Evolutionary conservation across 2,329 filamentous ascomycete species (phyloP).

Genomic region (Ceratocystis destructans): DNA sequence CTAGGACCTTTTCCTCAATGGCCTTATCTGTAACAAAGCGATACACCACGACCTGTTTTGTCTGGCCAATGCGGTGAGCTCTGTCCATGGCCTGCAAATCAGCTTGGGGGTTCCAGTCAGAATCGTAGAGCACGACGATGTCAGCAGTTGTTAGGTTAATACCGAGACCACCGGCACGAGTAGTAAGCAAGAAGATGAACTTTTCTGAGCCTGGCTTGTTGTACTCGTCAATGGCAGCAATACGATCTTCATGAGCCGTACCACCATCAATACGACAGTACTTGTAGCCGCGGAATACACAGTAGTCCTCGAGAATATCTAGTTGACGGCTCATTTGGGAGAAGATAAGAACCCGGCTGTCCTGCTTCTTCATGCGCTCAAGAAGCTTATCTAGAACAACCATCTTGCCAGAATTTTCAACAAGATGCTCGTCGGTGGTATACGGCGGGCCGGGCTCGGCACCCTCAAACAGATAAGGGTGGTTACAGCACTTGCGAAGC

Average conservation of each 20-base stretch:
- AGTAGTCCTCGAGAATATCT: conserved; percentile 96
- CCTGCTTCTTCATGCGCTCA: conserved; percentile 66
- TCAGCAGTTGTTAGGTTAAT: conserved; percentile 95
- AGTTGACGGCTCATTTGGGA: conserved; percentile 97
- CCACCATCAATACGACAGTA: conserved; percentile 97
- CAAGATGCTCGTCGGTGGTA: conserved; percentile 90
- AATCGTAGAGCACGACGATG: conserved; percentile 92
- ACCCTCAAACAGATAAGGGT: conserved; percentile 94
- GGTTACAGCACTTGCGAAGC: conserved; percentile 95
- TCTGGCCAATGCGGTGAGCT: conserved; percentile 95
- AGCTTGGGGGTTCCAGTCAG: conserved; percentile 97
- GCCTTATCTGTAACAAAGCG: conserved; percentile 95
- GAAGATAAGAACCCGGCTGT: conserved; percentile 94
- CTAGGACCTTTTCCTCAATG: conserved; percentile 95
- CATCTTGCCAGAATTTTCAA: conserved; percentile 96
- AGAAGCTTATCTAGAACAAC: conserved; percentile 87
- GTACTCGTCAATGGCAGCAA: conserved; percentile 95
- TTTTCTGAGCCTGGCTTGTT: conserved; percentile 93
- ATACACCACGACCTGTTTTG: conserved; percentile 94
- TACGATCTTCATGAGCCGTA: conserved; percentile 94
- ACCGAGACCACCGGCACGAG: conserved; percentile 84
- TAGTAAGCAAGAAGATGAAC: conserved; percentile 91
- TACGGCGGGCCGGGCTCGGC: conserved; percentile 95
- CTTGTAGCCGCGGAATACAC: conserved; percentile 84
- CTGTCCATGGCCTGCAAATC: conserved; percentile 98